phyloP scores from a whole-genome alignment of 225 moss, liverwort and hornwort genomes.

The Sphagnum contortum region DNA sequence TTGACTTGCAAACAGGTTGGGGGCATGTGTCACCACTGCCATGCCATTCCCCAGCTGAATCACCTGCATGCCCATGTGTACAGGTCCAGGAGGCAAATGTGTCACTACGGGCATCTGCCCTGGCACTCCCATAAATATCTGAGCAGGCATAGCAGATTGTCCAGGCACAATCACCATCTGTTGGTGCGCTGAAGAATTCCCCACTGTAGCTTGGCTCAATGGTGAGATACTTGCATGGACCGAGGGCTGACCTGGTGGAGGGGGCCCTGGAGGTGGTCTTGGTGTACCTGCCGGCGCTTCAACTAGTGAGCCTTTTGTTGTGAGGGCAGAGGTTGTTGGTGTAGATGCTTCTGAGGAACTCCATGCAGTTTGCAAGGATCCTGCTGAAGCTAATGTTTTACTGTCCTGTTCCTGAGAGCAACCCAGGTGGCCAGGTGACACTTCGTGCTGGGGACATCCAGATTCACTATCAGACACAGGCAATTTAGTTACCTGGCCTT shows the following conservation, averaged over 20 bases:
- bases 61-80: conserved; percentile 24
- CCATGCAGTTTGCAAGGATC: conserved; percentile 3
- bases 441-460: conserved; percentile 3
- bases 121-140: conserved; percentile 8
- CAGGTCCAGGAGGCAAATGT: conserved; percentile 6
- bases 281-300: conserved; percentile 14
- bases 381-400: conserved; percentile 2
- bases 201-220: conserved; percentile 4
- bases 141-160: conserved; percentile 2
- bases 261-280: conserved; percentile 22
- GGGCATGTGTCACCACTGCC: conserved; percentile 11
- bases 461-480: background rate
- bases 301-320: conserved; percentile 7
- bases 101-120: conserved; percentile 17
- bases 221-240: background rate
- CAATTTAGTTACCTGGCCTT: background rate
- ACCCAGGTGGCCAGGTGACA: background rate
- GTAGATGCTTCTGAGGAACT: conserved; percentile 7
- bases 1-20: conserved; percentile 4
- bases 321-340: conserved; percentile 14
- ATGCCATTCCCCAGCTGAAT: conserved; percentile 15
- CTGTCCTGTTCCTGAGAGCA: conserved; percentile 9
- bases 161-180: conserved; percentile 15
- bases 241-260: conserved; percentile 11
- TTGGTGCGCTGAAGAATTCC: conserved; percentile 13